These are phyloP conservation scores for Coemansia sp. DNA, from an alignment of 192 early-diverging fungal species.

Conservation along the genomic window DNA sequence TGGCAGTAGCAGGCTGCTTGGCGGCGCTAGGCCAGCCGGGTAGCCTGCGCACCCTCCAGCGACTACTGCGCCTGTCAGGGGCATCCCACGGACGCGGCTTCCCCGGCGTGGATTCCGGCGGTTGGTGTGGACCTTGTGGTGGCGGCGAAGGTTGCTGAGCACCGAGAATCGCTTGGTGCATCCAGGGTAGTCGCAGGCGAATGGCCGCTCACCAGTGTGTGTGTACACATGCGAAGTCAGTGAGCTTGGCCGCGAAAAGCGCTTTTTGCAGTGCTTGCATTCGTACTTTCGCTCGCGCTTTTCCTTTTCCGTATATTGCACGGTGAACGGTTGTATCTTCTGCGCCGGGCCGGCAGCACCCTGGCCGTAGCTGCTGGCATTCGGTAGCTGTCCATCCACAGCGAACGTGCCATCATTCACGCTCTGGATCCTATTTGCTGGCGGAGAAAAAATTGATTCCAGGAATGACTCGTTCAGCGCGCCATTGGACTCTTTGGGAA, in stretches of 20 bases:
- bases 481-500: not conserved
- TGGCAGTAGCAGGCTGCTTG: not conserved
- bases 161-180: slow-evolving; percentile 77
- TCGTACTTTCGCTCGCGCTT: slow-evolving; percentile 54
- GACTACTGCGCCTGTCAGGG: not conserved
- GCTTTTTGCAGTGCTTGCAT: slow-evolving; percentile 58
- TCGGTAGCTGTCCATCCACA: not conserved
- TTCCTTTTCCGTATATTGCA: slow-evolving; percentile 47
- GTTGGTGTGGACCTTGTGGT: slow-evolving; percentile 47
- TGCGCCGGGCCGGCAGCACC: not conserved
- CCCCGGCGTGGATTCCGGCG: not conserved
- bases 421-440: not conserved
- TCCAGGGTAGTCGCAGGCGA: slow-evolving; percentile 50
- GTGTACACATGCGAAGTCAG: slow-evolving; percentile 62
- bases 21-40: not conserved
- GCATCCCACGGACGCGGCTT: not conserved
- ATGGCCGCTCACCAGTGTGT: slow-evolving; percentile 62
- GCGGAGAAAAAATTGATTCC: not conserved
- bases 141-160: slow-evolving; percentile 75
- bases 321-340: not conserved
- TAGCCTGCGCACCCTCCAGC: not conserved
- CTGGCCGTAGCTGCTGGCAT: too few relatives aligned
- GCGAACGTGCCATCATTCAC: not conserved
- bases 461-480: not conserved
- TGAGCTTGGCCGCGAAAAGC: slow-evolving; percentile 59